phyloP scores from a whole-genome alignment of 768 basidiomycete genomes.

The Pisolithus microcarpus region DNA sequence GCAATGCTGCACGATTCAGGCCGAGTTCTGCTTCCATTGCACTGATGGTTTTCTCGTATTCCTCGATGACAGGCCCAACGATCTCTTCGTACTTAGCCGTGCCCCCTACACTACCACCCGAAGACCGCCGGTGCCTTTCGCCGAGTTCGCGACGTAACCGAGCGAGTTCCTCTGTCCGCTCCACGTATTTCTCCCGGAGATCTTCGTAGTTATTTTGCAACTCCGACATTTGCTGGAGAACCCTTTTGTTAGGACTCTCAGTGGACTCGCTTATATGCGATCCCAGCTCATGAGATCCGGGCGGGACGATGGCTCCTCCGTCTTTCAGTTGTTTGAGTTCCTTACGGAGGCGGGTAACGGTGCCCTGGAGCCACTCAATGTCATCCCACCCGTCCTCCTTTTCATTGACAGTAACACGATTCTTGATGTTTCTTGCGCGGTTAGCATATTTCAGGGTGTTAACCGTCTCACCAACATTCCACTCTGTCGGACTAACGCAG shows the following conservation, averaged over 20 bases:
- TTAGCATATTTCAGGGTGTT: slow-evolving; percentile 97
- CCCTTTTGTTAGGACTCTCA: slow-evolving; percentile 67
- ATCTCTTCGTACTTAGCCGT: slow-evolving; percentile 84
- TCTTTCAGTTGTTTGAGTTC: slow-evolving; percentile 81
- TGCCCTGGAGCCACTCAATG: slow-evolving; percentile 89
- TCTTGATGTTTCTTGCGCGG: slow-evolving; percentile 95
- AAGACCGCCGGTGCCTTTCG: slow-evolving; percentile 56
- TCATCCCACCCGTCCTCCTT: slow-evolving; percentile 99
- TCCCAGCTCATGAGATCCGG: slow-evolving; percentile 25
- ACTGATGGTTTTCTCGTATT: slow-evolving; percentile 95
- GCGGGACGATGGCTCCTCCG: slow-evolving; percentile 33
- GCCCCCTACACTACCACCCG: slow-evolving; percentile 54
- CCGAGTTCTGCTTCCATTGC: slow-evolving; percentile 91
- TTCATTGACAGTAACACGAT: slow-evolving; percentile 85
- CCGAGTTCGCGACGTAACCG: slow-evolving; percentile 73
- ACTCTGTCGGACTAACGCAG: slow-evolving; percentile 93
- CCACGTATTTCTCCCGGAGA: slow-evolving; percentile 75
- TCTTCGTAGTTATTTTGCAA: slow-evolving; percentile 83
- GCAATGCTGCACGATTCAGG: slow-evolving; percentile 77
- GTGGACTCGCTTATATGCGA: slow-evolving; percentile 26
- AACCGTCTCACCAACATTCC: slow-evolving; percentile 89
- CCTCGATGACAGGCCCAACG: slow-evolving; percentile 95
- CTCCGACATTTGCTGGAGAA: slow-evolving; percentile 74
- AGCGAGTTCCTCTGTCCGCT: slow-evolving; percentile 84
- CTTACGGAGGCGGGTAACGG: slow-evolving; percentile 75